A percentile compares a stretch with the other conserved stretches of the same genome.
phyloP scores from a whole-genome alignment of 768 basidiomycete genomes.

The Mycena amicta region DNA sequence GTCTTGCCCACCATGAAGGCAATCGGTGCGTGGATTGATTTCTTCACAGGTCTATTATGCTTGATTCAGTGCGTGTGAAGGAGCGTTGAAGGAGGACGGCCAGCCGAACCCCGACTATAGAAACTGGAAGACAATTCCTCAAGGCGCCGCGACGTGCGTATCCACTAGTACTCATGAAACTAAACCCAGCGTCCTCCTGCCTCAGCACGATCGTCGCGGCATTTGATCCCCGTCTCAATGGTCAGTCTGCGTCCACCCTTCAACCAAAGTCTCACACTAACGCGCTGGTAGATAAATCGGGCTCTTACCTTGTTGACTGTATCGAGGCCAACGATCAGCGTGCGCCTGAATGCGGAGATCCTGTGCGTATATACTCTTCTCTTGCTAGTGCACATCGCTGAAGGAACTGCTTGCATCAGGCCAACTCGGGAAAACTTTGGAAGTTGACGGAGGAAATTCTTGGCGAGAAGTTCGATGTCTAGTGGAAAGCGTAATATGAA shows the following conservation, averaged over 20 bases:
- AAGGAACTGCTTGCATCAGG: too few species aligned
- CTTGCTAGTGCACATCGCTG: too few species aligned
- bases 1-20: not conserved
- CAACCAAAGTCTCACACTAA: too few species aligned
- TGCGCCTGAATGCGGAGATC: not conserved
- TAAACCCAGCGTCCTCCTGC: too few species aligned
- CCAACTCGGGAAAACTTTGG: too few species aligned
- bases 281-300: not conserved
- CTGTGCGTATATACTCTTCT: slow-evolving; percentile 1
- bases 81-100: slow-evolving; percentile 1
- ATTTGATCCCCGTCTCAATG: slow-evolving; percentile 13
- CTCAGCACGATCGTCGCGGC: slow-evolving; percentile 13
- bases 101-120: not conserved
- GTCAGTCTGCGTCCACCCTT: too few species aligned
- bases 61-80: not conserved
- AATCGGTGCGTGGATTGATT: not conserved
- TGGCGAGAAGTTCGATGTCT: too few species aligned
- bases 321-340: slow-evolving; percentile 1
- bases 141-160: slow-evolving; percentile 19
- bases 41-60: too few species aligned
- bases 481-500: too few species aligned
- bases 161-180: not conserved
- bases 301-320: slow-evolving; percentile 3
- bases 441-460: too few species aligned
- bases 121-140: slow-evolving; percentile 9